Conservation (phyloP, 2,329 filamentous ascomycete genomes). For the Penicillium sp. region DNA sequence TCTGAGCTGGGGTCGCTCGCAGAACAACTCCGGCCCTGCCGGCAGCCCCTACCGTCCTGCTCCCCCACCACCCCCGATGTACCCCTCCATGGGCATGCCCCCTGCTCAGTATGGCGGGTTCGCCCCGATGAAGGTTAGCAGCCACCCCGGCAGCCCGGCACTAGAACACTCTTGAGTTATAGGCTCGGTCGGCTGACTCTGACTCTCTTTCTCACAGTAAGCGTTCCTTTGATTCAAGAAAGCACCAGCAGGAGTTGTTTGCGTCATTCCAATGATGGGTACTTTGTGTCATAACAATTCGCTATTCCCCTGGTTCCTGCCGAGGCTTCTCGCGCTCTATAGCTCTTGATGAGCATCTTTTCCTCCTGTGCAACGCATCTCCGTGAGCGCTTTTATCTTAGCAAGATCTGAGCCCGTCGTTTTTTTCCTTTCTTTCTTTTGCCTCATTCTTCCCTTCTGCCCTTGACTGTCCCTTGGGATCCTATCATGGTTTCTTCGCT, state of each 20-base stretch:
- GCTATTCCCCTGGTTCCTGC: constrained; percentile 34
- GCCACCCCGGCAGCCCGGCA: constrained; percentile 30
- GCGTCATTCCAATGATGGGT: constrained; percentile 44
- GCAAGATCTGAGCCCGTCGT: constrained; percentile 34
- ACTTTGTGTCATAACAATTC: constrained; percentile 40
- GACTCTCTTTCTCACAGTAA: constrained; percentile 30
- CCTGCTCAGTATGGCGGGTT: constrained; percentile 61
- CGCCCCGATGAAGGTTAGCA: constrained; percentile 64
- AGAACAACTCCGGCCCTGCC: constrained; percentile 97
- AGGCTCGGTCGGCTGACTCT: constrained; percentile 30
- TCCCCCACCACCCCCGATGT: constrained; percentile 69
- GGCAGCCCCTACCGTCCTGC: constrained; percentile 96
- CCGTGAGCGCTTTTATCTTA: constrained; percentile 42
- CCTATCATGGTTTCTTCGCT: constrained; percentile 11
- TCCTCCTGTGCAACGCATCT: constrained; percentile 42
- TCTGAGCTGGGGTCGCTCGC: constrained; percentile 93
- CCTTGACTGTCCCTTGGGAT: constrained; percentile 21
- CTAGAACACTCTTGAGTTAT: constrained; percentile 29
- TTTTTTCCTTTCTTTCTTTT: constrained; percentile 6
- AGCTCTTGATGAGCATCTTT: constrained; percentile 46
- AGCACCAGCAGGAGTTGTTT: constrained; percentile 45
- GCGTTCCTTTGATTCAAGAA: constrained; percentile 40
- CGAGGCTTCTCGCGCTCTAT: constrained; percentile 37
- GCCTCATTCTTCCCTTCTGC: constrained; percentile 14
- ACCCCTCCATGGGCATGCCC: constrained; percentile 67